phyloP scores from a whole-genome alignment of 345 rosid genomes.

The Hypericum perforatum region DNA sequence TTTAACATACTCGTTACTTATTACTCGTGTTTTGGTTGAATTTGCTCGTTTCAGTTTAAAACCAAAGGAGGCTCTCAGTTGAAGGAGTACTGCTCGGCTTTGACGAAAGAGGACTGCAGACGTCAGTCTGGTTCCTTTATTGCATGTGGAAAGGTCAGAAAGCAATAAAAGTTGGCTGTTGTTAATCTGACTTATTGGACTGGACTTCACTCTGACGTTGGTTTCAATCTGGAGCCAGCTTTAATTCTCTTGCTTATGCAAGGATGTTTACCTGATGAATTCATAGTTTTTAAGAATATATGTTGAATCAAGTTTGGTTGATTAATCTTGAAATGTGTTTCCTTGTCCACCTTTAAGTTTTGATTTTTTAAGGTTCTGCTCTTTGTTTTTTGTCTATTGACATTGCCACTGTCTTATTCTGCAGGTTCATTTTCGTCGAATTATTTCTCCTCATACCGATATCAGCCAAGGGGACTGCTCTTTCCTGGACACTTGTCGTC shows the following conservation, averaged over 20 bases:
- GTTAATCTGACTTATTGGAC: background rate
- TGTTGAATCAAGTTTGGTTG: no score
- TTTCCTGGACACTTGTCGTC: conserved; percentile 98
- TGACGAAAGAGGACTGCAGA: conserved; percentile 94
- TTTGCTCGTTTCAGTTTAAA: conserved; percentile 54
- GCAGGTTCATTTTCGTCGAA: conserved; percentile 91
- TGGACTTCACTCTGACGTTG: no score
- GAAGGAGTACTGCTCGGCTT: conserved; percentile 82
- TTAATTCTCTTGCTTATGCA: no score
- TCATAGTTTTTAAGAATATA: no score
- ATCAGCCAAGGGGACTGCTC: conserved; percentile 93
- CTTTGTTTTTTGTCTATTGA: no score
- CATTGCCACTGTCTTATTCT: conserved; percentile 10
- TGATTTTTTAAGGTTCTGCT: no score
- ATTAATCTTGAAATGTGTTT: no score
- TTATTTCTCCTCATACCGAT: conserved; percentile 93
- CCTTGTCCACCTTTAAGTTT: no score
- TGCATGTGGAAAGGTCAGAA: conserved; percentile 81
- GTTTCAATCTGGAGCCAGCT: no score
- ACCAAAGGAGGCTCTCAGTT: conserved; percentile 97
- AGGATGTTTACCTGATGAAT: no score
- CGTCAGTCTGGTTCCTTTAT: conserved; percentile 68
- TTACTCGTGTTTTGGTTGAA: conserved; percentile 2
- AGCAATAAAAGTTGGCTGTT: conserved; percentile 1
- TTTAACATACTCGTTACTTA: background rate